Evolutionary conservation across 2,329 filamentous ascomycete species (phyloP), one percentile per base, ranked within the genome.

Genomic region (Dactylellina parvicollis): DNA sequence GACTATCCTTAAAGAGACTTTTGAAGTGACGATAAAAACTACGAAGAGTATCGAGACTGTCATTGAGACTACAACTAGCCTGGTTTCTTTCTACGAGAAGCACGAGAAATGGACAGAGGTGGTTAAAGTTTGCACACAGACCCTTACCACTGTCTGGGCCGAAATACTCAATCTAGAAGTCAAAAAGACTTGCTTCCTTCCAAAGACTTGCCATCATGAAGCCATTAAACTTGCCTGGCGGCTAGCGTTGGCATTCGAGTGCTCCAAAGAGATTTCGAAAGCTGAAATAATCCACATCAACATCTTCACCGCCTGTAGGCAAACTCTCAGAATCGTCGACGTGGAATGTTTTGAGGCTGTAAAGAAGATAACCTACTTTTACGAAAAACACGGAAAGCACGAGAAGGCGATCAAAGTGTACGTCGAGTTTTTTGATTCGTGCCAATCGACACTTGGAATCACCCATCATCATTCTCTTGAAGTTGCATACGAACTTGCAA

Each of bases 161-260:
- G 47, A 62, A 4, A 52, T 62, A 1, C 44, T 62, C 20, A 50
- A 50, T 30, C 3, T 40, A 7, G 7, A 52, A 9, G 47, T 62
- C 16, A 44, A 62, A 20, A 42, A 38, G 34, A 52, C 18, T 10
- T 54, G 44, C 22, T 62, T 30, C 22, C 46, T 62, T n/a, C 46
- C 59, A 28, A 62, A 42, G 26, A 52, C 26, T n/a, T 54, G 46
- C 22, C 59, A 62, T 14, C 44, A 28, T 18, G 59, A 62, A 20
- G 46, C 32, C 5, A 62, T 62, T n/a, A n/a, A 54, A n/a, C 59
- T 62, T 36, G 59, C 59, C 10, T 62, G 59, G 59, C 59, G 59
- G 10, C 46, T 62, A 9, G 59, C 59, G 42, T 20, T 52, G 7
- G 59, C 59, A 14, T 62, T 52, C n/a, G 59, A 62, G 22, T 52